Conservation (phyloP, 2,329 filamentous ascomycete genomes). For the Colletotrichum phormii region DNA sequence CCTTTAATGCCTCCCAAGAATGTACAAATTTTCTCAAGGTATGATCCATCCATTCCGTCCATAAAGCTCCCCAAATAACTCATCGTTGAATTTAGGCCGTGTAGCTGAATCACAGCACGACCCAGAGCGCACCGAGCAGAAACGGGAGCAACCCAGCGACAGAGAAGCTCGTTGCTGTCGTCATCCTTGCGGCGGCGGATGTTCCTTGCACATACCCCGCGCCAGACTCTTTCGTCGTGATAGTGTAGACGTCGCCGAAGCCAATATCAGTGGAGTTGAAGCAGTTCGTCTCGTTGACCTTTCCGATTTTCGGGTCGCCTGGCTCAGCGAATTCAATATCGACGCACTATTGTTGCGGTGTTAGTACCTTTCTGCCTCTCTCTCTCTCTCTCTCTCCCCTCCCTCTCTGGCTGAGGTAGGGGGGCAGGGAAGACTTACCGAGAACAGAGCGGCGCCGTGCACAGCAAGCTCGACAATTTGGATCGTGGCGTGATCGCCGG, state of each 20-base stretch:
- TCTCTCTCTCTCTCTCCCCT: no score
- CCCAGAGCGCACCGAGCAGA: constrained; percentile 51
- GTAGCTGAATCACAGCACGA: constrained; percentile 47
- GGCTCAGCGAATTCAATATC: constrained; percentile 93
- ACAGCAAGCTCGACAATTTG: constrained; percentile 86
- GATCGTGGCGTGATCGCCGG: constrained; percentile 91
- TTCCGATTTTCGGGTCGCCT: constrained; percentile 71
- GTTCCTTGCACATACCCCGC: constrained; percentile 34
- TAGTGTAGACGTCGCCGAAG: constrained; percentile 82
- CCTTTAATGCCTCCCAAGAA: constrained; percentile 35
- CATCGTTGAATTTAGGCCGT: not conserved
- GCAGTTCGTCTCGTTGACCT: constrained; percentile 86
- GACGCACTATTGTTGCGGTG: constrained; percentile 74
- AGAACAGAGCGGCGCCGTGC: constrained; percentile 86
- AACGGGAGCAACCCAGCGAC: constrained; percentile 56
- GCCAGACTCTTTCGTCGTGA: constrained; percentile 61
- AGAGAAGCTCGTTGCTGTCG: constrained; percentile 19
- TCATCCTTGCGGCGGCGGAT: constrained; percentile 40
- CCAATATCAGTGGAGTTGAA: constrained; percentile 85
- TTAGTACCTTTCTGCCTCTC: constrained; percentile 15
- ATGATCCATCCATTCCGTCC: constrained; percentile 24
- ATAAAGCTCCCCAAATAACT: not conserved
- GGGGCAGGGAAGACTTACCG: constrained; percentile 63
- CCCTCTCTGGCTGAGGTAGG: no score
- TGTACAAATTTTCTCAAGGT: constrained; percentile 22